Base-by-base conservation (phyloP, 768 basidiomycete species). In the Suillus lakei region DNA sequence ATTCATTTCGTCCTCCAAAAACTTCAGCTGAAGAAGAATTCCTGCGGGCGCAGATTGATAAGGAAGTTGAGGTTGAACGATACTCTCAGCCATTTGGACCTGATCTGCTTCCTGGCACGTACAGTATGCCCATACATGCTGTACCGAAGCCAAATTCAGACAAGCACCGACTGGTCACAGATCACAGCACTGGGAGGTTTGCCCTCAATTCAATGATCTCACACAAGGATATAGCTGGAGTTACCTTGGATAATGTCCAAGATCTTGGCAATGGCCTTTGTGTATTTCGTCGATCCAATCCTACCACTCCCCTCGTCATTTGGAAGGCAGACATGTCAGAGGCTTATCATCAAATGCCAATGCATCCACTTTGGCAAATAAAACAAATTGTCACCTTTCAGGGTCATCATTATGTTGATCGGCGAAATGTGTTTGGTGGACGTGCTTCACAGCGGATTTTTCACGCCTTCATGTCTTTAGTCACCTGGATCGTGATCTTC, bases 321-420 rank as follows among this genome's bases (percentile, higher is more conserved):
- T 82, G 72, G 69, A 83, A 82, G 48, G 77, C 79, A 0, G 79
- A 84, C 56, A 73, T 84, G 0, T 63, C 74, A 0, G 70, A 78
- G 18, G 83, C 82, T 0, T 85, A 82, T 46, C 68, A 77, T 0
- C 71, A 74, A 0, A 59, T 81, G 12, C 83, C 81, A 0, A 70
- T 82, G 66, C 77, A 82, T 60, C 79, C 75, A 0, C 51, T 70
- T 0, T 83, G 81, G 82, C 80, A 84, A 60, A 65, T 83, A 2
- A 78, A 78, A n/a, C 82, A 84, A 43, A 61, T 81, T 2, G 70
- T 77, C 12, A 68, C 60, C 0, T 60, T 81, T n/a, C 68, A 75
- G 9, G 73, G 71, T 1, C 3, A 32, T 0, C 48, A 38, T 0
- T 65, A 77, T 61, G 63, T 80, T 0, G 76, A 80, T 38, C 51